phyloP scores from a whole-genome alignment of 352 stramenopile species.

The Globisporangium perplexum region DNA sequence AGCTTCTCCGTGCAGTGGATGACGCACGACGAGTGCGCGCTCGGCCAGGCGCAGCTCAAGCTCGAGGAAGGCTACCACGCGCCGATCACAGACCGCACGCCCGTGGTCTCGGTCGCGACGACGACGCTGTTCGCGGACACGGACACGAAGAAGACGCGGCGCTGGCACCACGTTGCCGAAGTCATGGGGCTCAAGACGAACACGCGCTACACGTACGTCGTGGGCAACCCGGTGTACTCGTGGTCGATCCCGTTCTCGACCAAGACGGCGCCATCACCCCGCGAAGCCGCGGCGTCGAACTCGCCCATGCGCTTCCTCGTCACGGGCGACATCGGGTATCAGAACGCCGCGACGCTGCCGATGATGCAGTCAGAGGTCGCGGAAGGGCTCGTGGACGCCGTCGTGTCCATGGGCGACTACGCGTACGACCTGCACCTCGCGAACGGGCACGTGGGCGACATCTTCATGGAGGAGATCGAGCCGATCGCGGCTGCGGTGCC shows the following conservation, averaged over 20 bases:
- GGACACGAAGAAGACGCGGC: slow-evolving; percentile 46
- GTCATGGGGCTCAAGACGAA: slow-evolving; percentile 57
- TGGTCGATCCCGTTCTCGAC: slow-evolving; percentile 79
- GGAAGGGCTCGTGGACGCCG: slow-evolving; percentile 61
- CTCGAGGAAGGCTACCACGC: slow-evolving; percentile 53
- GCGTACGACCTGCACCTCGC: slow-evolving; percentile 85
- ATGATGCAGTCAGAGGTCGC: slow-evolving; percentile 87
- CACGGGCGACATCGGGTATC: slow-evolving; percentile 85
- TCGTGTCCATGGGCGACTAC: slow-evolving; percentile 88
- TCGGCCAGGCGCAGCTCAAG: slow-evolving; percentile 41
- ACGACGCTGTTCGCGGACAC: slow-evolving; percentile 67
- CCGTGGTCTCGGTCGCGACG: slow-evolving; percentile 32
- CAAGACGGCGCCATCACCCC: slow-evolving; percentile 50
- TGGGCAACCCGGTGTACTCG: slow-evolving; percentile 71
- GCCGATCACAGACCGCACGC: slow-evolving; percentile 32
- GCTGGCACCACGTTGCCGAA: slow-evolving; percentile 62
- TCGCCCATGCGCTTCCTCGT: slow-evolving; percentile 68
- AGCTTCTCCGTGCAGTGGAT: slow-evolving; percentile 79
- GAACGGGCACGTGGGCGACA: slow-evolving; percentile 76
- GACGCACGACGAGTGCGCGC: slow-evolving; percentile 50
- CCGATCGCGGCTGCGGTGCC: slow-evolving; percentile 74
- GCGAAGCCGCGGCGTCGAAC: slow-evolving; percentile 15
- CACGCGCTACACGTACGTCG: slow-evolving; percentile 77
- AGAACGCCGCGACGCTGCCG: slow-evolving; percentile 82
- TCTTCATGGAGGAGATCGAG: slow-evolving; percentile 90